Conservation (phyloP, 306 rosid genomes). For the Nissolia schottii region DNA sequence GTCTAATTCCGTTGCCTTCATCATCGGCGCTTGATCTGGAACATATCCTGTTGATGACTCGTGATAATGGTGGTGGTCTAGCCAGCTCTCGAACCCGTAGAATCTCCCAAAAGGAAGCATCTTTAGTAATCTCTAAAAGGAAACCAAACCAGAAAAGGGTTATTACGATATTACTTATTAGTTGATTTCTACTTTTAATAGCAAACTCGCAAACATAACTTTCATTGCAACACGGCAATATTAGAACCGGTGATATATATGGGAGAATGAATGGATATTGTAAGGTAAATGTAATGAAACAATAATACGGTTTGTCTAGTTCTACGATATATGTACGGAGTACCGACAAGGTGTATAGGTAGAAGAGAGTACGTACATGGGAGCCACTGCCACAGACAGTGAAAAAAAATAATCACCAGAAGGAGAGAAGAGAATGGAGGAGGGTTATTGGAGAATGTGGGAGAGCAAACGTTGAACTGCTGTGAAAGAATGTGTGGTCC, state of each 20-base stretch:
- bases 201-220: no score
- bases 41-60: not conserved
- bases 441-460: not conserved
- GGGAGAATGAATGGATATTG: not conserved
- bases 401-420: not conserved
- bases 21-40: constrained; percentile 7
- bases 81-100: constrained; percentile 32
- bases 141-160: not conserved
- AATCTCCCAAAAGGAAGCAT: constrained; percentile 52
- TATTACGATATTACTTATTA: no score
- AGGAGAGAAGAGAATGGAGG: not conserved
- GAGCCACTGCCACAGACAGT: not conserved
- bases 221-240: no score
- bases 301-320: not conserved
- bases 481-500: constrained; percentile 22
- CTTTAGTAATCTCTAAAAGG: not conserved
- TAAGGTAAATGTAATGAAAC: not conserved
- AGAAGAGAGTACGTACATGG: constrained; percentile 11
- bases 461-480: constrained; percentile 20
- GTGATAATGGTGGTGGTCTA: not conserved
- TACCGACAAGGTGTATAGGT: not conserved
- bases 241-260: no score
- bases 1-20: constrained; percentile 26
- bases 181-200: not conserved
- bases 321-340: constrained; percentile 14